Base-by-base conservation (phyloP, 805 yeast genomes). In the Lachancea dasiensis region DNA sequence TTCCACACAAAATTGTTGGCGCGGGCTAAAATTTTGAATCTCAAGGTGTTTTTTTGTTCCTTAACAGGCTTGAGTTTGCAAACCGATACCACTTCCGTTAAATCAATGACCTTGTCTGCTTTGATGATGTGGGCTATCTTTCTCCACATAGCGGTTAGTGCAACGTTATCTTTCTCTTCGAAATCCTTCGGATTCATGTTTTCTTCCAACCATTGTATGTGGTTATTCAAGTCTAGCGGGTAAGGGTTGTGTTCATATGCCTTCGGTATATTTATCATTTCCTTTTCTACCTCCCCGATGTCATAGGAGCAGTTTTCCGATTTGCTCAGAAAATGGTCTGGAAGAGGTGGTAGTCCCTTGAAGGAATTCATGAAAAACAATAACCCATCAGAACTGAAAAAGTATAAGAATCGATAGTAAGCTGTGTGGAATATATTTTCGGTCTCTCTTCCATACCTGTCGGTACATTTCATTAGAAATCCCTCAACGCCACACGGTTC, bases 401-500 rank as follows among this genome's bases (percentile, higher is more conserved):
- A 73, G 58, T 87, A 89, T 43, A 70, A 70, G 30, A 79, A 59
- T 39, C 72, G 75, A 47, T 69, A 70, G 38, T 73, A 70, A 23
- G 71, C 59, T 22, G 68, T 64, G 4, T 68, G 51, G 7, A 67
- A 40, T 10, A 51, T 34, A 18, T 54, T 46, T 10, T 36, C 59
- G 41, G 52, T 59, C 43, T 47, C 58, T 50, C 45, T 49, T 0
- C 86, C 86, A 5, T 58, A 52, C 40, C 72, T 66, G 30, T 75
- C 68, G 0, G 79, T 69, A 21, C 81, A 54, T 34, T 79, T 68
- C 3, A 74, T 63, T 15, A 89, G 56, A 54, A 83, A 87, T 0
- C 97, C 97, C 61, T 90, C 97, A 7, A 86, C 58, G 0, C 95
- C 79, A 0, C 62, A 36, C 0, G 96, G 96, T 52, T 82, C 95